Evolutionary conservation across 2,329 filamentous ascomycete genomes (phyloP), one percentile per base, ranked within the genome.

Genomic region (Mycosphaerelloides madeirae): DNA sequence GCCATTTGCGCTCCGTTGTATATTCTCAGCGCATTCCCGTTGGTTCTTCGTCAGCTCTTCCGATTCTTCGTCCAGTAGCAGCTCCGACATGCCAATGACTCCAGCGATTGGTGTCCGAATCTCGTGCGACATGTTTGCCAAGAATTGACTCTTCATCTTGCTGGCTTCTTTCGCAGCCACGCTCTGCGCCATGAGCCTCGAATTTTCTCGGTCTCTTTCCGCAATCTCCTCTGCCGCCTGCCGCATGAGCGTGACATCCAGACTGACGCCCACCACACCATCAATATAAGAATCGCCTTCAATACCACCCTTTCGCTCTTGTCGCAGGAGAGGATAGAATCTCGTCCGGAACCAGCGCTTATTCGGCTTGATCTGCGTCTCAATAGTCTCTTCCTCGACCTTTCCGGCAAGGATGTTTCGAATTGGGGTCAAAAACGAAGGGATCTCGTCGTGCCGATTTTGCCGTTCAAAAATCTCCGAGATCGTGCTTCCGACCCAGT

Each of bases 161-260:
- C 82, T 88, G 2, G 86, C 85, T 64, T 90, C 86, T 60, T 87
- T 89, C 1, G 86, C 86, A 13, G 86, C 85, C 6, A 80, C 79
- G 58, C 87, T 85, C 51, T 88, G 87, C 4, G 85, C 84, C 48
- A 87, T 68, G 1, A 88, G 73, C 13, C 13, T 32, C 31, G 31
- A 18, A 35, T 18, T 33, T 55, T 87, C 84, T 6, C 53, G 49
- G 33, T 81, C 80, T 55, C 85, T 79, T 46, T 76, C 72, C 46
- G 78, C 74, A 12, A 88, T 63, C 31, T 83, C 79, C 32, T 76
- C 70, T 53, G 84, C 83, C 42, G 80, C 75, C 44, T 77, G 71
- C 52, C 83, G 83, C 20, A 87, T 65, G 55, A 87, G 83, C 1
- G 85, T 89, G 5, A 89, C 79, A 57, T 90, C 85, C 77, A 88